Evolutionary conservation across 139 green algal species (phyloP), one percentile per base, ranked within the genome.

Genomic region (Chlamydomonas schloesseri): DNA sequence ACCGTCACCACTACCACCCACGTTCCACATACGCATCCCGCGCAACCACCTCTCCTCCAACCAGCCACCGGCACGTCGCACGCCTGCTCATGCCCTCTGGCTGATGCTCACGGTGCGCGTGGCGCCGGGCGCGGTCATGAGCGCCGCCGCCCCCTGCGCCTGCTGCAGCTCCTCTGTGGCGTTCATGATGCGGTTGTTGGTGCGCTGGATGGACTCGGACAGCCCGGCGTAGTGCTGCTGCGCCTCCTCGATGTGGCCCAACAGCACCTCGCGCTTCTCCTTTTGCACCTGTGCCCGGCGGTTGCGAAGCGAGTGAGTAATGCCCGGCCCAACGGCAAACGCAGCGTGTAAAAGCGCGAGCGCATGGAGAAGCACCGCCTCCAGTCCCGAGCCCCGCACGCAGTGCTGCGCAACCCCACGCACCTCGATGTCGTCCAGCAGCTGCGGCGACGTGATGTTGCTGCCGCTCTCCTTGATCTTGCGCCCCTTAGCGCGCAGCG

Each of bases 401-500:
- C n/a, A n/a, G n/a, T n/a, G n/a, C n/a, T n/a, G 57, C 21, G 18
- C 42, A 21, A 46, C 75, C n/a, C 71, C 29, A 20, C 88, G 31
- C 80, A 93, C 89, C 89, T 93, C 88, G 73, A 95, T 94, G 73
- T 95, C 92, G 20, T 94, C 81, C 81, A 95, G 87, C 81, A 95
- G 88, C 34, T 82, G 50, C 9, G 88, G 65, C 82, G 88, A 92
- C 18, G 91, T 92, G 71, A 95, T 92, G 85, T 91, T 93, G 73
- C 89, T 85, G 46, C 79, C 89, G 60, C 34, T 80, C 58, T 94
- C 89, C 73, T 91, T 91, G 69, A 95, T 92, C 57, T 89, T 89
- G 36, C 88, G 77, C 13, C 88, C 89, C 76, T 91, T 89, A 36
- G 88, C 80, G 20, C 92, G 84, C 68, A 93, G 64, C 47, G 53